phyloP scores from a whole-genome alignment of 2,329 filamentous ascomycete genomes.

The Penicillium sp. region DNA sequence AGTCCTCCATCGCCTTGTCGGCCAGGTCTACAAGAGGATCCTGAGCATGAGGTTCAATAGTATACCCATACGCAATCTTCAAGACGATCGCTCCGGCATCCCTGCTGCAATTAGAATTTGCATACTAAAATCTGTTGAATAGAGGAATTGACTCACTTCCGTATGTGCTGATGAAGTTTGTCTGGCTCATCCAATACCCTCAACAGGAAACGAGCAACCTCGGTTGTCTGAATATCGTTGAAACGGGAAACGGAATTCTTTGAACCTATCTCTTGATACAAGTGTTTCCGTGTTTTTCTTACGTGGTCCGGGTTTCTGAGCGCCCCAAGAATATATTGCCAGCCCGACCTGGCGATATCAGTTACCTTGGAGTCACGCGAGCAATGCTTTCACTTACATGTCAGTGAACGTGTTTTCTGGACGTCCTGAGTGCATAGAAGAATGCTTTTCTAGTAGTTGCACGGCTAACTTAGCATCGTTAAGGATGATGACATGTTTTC shows the following conservation, averaged over 20 bases:
- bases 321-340: constrained; percentile 36
- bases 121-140: not conserved
- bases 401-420: constrained; percentile 31
- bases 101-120: constrained; percentile 15
- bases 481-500: constrained; percentile 33
- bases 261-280: constrained; percentile 46
- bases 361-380: not conserved
- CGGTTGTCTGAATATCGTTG: constrained; percentile 43
- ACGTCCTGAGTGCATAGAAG: constrained; percentile 25
- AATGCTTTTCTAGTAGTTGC: constrained; percentile 34
- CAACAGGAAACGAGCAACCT: constrained; percentile 45
- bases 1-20: constrained; percentile 41
- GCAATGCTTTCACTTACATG: constrained; percentile 28
- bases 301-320: constrained; percentile 38
- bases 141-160: constrained; percentile 16
- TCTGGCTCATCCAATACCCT: constrained; percentile 43
- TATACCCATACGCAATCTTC: constrained; percentile 41
- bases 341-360: constrained; percentile 31
- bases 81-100: constrained; percentile 42
- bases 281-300: constrained; percentile 46
- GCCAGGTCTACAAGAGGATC: constrained; percentile 43
- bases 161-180: constrained; percentile 43
- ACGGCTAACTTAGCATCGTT: constrained; percentile 29
- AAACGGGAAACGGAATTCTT: constrained; percentile 41
- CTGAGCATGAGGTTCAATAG: constrained; percentile 22